Base-by-base conservation (phyloP, 345 rosid species). In the Citrus trifoliata region DNA sequence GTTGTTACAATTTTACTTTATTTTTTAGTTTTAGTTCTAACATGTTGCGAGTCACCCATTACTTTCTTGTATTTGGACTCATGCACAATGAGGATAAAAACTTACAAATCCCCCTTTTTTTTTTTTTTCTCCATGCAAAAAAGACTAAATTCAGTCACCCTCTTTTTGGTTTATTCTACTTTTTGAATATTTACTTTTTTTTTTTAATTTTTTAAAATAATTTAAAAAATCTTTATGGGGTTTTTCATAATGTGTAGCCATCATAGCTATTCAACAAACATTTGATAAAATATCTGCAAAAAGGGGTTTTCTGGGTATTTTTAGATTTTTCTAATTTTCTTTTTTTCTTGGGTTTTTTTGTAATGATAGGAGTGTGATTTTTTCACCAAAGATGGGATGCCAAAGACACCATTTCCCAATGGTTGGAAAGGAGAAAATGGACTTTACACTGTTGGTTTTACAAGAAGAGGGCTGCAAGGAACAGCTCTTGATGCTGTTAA, bases 341-440 rank as follows among this genome's bases (percentile, higher is more conserved):
- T 27, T 8, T 5, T 24, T 28, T 2, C 64, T 10, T 65, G n/a
- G 8, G 16, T 13, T 13, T 24, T 37, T 65, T 28, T 63, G 33
- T 51, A 37, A 53, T 75, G 21, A 77, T 73, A 90, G 98, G 92
- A 87, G 30, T 74, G 88, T 80, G 92, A 90, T 48, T 86, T 79
- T 79, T 93, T 95, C 91, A 84, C 93, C 10, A 80, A 90, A 71
- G 96, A 91, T 5, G 99, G 99, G 5, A 89, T 92, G 90, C 99
- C 99, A 0, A 90, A 56, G 81, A 87, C 91, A 63, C 89, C 90
- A 59, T 93, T 90, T 82, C 98, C 98, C 2, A 83, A 89, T 80
- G 89, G 96, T 2, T 93, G 99, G 99, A 93, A 88, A 70, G 99
- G 96, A 48, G 89, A 66, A 38, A 81, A 86, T 53, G 96, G 99